A percentile compares a stretch with the other conserved stretches of the same genome.
Evolutionary conservation across 164 flowering plant species (phyloP).

Genomic region (Piper longum): DNA sequence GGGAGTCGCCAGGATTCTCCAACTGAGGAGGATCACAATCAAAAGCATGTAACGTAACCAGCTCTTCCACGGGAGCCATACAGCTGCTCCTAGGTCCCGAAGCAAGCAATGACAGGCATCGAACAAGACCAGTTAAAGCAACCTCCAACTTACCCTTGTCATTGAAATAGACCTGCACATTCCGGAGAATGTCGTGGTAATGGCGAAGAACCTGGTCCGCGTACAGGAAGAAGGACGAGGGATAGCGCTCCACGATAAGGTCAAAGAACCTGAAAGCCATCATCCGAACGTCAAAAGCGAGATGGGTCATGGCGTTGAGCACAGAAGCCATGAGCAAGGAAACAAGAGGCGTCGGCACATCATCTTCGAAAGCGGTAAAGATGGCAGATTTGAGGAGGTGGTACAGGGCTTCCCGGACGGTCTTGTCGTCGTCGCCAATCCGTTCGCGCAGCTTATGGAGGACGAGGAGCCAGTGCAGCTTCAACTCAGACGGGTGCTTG

Average conservation of each 20-base stretch:
- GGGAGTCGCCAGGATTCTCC: conserved; percentile 6
- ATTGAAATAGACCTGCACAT: conserved; percentile 46
- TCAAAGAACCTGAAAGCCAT: conserved; percentile 86
- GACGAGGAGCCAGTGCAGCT: conserved; percentile 45
- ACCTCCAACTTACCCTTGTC: conserved; percentile 58
- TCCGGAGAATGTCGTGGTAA: conserved; percentile 53
- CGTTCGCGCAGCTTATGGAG: conserved; percentile 87
- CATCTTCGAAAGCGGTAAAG: conserved; percentile 66
- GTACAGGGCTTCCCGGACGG: conserved; percentile 62
- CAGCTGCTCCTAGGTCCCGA: conserved; percentile 14
- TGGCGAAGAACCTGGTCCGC: conserved; percentile 77
- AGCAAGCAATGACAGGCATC: conserved; percentile 65
- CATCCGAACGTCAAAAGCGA: conserved; percentile 57
- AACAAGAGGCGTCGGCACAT: conserved; percentile 43
- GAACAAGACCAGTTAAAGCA: conserved; percentile 50
- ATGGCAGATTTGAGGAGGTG: conserved; percentile 55
- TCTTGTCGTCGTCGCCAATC: conserved; percentile 65
- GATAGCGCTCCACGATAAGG: conserved; percentile 54
- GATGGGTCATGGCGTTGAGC: conserved; percentile 78
- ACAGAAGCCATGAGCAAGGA: conserved; percentile 67
- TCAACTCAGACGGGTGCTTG: conserved; percentile 51
- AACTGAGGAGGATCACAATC: conserved; percentile 22
- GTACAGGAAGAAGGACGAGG: conserved; percentile 48
- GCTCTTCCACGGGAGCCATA: conserved; percentile 11
- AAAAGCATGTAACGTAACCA: conserved; percentile 34